Conservation (phyloP, 2,329 filamentous ascomycete genomes). For the Trichoderma sp. region DNA sequence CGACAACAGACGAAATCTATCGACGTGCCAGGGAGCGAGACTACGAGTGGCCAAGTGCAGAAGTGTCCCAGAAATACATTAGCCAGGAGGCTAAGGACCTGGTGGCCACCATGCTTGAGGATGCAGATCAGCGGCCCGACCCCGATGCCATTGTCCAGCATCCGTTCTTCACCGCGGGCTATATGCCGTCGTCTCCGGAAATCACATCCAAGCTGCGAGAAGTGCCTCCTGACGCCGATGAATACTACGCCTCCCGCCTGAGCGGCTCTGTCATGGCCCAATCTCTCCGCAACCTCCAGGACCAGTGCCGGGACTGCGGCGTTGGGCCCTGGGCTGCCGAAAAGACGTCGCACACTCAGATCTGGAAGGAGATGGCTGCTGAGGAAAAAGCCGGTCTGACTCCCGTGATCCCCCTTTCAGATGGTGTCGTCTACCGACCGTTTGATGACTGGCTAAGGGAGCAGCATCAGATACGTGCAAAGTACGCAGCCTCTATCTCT, state of each 20-base stretch:
- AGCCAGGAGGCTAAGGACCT: conserved; percentile 76
- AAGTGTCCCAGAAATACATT: conserved; percentile 68
- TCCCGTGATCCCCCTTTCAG: conserved; percentile 62
- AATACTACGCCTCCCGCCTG: conserved; percentile 58
- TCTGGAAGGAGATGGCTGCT: conserved; percentile 68
- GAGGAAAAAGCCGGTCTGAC: conserved; percentile 68
- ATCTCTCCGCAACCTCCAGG: conserved; percentile 56
- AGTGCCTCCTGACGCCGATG: conserved; percentile 56
- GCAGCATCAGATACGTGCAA: conserved; percentile 47
- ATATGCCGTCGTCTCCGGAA: conserved; percentile 65
- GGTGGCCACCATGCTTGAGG: conserved; percentile 73
- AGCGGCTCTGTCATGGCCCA: conserved; percentile 49
- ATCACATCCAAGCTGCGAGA: conserved; percentile 63
- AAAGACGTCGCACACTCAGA: conserved; percentile 55
- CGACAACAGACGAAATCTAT: conserved; percentile 85
- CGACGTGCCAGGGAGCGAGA: conserved; percentile 69
- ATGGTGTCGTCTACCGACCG: conserved; percentile 65
- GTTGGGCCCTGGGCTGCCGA: conserved; percentile 58
- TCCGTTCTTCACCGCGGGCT: conserved; percentile 75
- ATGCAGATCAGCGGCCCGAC: conserved; percentile 72
- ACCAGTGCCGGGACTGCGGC: conserved; percentile 60
- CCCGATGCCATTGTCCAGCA: conserved; percentile 80
- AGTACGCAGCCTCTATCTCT: conserved; percentile 38
- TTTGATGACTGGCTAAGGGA: conserved; percentile 64
- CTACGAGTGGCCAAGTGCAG: conserved; percentile 75